Conservation (phyloP, 2,329 filamentous ascomycete genomes). For the Exophiala aquamarina region DNA sequence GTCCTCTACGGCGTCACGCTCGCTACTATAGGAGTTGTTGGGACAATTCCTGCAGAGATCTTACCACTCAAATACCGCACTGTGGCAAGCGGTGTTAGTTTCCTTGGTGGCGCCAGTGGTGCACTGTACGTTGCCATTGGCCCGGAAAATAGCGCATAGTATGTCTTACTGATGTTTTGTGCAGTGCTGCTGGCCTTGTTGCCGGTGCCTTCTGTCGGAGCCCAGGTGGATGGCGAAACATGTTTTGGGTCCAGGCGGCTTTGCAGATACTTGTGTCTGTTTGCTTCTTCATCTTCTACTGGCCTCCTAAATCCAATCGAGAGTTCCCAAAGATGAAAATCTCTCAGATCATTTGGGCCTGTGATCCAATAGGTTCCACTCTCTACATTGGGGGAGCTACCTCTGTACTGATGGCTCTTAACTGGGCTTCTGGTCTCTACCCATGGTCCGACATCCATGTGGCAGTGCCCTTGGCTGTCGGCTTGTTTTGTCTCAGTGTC, state of each 20-base stretch:
- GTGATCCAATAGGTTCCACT: slow-evolving; percentile 49
- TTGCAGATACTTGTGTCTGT: slow-evolving; percentile 53
- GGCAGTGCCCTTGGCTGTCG: slow-evolving; percentile 43
- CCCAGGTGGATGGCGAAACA: slow-evolving; percentile 53
- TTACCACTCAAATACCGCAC: slow-evolving; percentile 57
- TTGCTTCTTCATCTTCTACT: slow-evolving; percentile 47
- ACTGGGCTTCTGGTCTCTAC: slow-evolving; percentile 49
- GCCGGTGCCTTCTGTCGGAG: slow-evolving; percentile 47
- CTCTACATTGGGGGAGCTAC: slow-evolving; percentile 47
- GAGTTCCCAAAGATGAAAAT: slow-evolving; percentile 39
- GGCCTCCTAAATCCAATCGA: slow-evolving; percentile 42
- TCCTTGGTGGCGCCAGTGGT: slow-evolving; percentile 52
- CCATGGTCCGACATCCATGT: slow-evolving; percentile 39
- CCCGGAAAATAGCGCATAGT: too few relatives aligned
- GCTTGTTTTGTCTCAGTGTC: slow-evolving; percentile 40
- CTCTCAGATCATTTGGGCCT: slow-evolving; percentile 46
- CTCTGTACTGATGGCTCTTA: slow-evolving; percentile 46
- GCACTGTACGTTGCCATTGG: slow-evolving; percentile 53
- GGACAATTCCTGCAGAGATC: slow-evolving; percentile 58
- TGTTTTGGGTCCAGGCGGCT: slow-evolving; percentile 61
- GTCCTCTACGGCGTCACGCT: slow-evolving; percentile 58
- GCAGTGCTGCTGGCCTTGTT: slow-evolving; percentile 46
- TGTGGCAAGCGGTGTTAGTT: slow-evolving; percentile 55
- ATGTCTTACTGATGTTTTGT: too few relatives aligned
- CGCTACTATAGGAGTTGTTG: slow-evolving; percentile 54